Conservation (phyloP, 441 rosid genomes). For the Brassica hybrid region DNA sequence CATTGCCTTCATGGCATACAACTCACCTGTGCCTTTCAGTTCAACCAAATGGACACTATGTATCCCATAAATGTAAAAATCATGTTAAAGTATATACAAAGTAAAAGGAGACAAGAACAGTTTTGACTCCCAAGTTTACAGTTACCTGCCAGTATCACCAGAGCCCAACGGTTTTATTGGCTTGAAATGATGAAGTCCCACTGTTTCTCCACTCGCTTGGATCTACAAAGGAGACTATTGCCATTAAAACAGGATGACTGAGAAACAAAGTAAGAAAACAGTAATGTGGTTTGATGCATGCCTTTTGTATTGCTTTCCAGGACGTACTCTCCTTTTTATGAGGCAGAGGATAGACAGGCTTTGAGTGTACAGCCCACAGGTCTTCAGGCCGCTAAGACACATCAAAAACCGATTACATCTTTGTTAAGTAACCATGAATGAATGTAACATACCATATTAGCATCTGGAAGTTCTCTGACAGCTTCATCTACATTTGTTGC, state of each 20-base stretch:
- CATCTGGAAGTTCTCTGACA: constrained; percentile 96
- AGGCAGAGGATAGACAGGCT: constrained; percentile 81
- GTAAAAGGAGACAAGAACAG: constrained; percentile 2
- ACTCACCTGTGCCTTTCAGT: constrained; percentile 70
- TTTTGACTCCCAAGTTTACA: constrained; percentile 5
- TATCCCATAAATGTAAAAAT: not conserved
- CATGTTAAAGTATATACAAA: constrained; percentile 12
- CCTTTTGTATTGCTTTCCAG: constrained; percentile 94
- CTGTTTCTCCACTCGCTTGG: constrained; percentile 73
- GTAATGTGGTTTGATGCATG: constrained; percentile 23
- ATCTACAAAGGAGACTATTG: constrained; percentile 50
- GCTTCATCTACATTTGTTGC: constrained; percentile 97
- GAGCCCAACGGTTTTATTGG: constrained; percentile 96
- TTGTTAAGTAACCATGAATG: constrained; percentile 27
- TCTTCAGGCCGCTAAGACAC: constrained; percentile 89
- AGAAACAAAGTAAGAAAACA: constrained; percentile 10
- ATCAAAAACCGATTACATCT: constrained; percentile 20
- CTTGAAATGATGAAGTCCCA: constrained; percentile 88
- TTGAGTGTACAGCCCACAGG: constrained; percentile 91
- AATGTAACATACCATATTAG: constrained; percentile 89
- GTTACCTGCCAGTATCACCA: constrained; percentile 97
- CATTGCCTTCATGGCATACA: constrained; percentile 99
- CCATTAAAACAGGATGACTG: constrained; percentile 28
- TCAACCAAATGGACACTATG: constrained; percentile 94
- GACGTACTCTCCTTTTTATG: constrained; percentile 72